These are phyloP conservation scores for Arthrobotrys sinensis DNA, from an alignment of 2,329 filamentous ascomycete genomes.

Conservation along the genomic window DNA sequence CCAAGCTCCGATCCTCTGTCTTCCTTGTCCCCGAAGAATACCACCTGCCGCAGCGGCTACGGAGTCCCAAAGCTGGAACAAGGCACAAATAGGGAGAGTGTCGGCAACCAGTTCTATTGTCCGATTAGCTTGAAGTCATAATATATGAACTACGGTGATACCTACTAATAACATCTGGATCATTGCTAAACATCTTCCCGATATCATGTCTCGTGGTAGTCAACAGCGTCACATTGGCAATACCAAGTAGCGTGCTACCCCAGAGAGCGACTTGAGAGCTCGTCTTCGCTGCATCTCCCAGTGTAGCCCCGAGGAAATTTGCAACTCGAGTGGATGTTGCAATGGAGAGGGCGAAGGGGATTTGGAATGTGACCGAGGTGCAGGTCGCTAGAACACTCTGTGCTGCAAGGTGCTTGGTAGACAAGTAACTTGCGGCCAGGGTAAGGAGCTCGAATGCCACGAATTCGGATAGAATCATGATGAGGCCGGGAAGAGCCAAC, in stretches of 20 bases:
- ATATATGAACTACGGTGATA: not conserved
- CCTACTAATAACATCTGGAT: slow-evolving; percentile 75
- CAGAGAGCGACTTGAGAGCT: slow-evolving; percentile 74
- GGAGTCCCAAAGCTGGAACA: slow-evolving; percentile 92
- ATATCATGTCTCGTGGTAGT: slow-evolving; percentile 79
- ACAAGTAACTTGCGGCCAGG: slow-evolving; percentile 84
- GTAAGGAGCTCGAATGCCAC: slow-evolving; percentile 93
- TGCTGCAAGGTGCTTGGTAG: slow-evolving; percentile 75
- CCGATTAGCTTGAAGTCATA: not conserved
- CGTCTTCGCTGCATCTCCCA: slow-evolving; percentile 84
- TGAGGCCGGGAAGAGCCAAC: slow-evolving; percentile 86
- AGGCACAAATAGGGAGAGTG: slow-evolving; percentile 84
- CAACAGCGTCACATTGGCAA: slow-evolving; percentile 83
- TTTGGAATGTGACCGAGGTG: slow-evolving; percentile 85
- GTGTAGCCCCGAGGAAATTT: slow-evolving; percentile 89
- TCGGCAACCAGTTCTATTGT: slow-evolving; percentile 73
- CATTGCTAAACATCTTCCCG: slow-evolving; percentile 83
- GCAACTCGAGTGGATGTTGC: slow-evolving; percentile 90
- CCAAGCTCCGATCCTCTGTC: slow-evolving; percentile 90
- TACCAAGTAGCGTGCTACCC: slow-evolving; percentile 78
- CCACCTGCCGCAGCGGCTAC: slow-evolving; percentile 85
- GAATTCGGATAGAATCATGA: slow-evolving; percentile 96
- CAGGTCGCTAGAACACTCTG: slow-evolving; percentile 88
- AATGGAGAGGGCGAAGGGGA: slow-evolving; percentile 92
- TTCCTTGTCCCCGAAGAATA: slow-evolving; percentile 86